These are phyloP conservation scores for Nemania abortiva DNA, from an alignment of 2,329 filamentous ascomycete genomes.

Conservation along the genomic window DNA sequence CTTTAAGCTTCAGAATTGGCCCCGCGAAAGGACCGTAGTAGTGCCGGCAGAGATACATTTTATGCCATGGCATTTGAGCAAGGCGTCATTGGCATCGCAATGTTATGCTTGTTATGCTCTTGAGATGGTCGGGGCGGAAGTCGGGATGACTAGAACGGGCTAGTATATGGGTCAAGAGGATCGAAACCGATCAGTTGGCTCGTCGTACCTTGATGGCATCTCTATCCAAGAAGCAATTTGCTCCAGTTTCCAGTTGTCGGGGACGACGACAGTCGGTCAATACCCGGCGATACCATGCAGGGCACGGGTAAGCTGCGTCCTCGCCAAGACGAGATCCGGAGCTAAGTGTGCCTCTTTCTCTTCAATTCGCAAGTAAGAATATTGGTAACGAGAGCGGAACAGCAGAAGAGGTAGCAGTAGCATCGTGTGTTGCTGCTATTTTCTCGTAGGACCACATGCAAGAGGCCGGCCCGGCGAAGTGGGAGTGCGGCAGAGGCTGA, in stretches of 20 bases:
- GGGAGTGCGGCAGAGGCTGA: not conserved
- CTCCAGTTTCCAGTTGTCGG: not conserved
- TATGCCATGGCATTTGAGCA: slow-evolving; percentile 10
- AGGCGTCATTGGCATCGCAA: not conserved
- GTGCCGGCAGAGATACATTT: slow-evolving; percentile 32
- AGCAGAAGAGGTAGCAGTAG: not conserved
- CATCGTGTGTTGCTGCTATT: no score
- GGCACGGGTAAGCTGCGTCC: not conserved
- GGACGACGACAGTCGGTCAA: not conserved
- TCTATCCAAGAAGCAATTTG: not conserved
- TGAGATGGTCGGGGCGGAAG: not conserved
- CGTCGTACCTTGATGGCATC: not conserved
- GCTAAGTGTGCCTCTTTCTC: not conserved
- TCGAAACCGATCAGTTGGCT: slow-evolving; percentile 1
- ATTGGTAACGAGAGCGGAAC: not conserved
- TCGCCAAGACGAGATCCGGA: not conserved
- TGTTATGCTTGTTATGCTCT: not conserved
- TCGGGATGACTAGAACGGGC: not conserved
- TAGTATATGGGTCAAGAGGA: not conserved
- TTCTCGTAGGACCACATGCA: no score
- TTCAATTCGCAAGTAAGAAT: not conserved
- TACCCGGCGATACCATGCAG: not conserved
- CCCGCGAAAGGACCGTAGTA: slow-evolving; percentile 36
- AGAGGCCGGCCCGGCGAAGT: not conserved
- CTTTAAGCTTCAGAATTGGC: slow-evolving; percentile 16